These are phyloP conservation scores for Puccinia horiana DNA, from an alignment of 1,284 basidiomycete genomes.

Conservation along the genomic window DNA sequence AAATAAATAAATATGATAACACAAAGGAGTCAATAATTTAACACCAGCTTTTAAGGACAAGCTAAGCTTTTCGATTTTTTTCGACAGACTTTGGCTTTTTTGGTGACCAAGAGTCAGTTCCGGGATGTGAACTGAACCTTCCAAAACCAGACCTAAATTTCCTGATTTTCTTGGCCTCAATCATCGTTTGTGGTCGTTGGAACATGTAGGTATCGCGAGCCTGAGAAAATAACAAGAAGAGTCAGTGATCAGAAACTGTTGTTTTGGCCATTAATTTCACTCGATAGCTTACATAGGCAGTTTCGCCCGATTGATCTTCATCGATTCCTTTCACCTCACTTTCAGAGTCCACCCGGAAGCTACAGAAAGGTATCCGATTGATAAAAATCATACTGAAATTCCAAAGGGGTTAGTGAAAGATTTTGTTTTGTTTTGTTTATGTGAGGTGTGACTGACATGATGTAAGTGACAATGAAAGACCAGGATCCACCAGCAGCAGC, in stretches of 20 bases:
- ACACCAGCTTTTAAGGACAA: no score
- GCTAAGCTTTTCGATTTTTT: not conserved
- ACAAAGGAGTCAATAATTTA: no score
- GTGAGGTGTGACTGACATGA: conserved; percentile 59
- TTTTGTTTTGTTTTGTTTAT: conserved; percentile 60
- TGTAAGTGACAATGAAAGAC: conserved; percentile 64
- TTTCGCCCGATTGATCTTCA: conserved; percentile 67
- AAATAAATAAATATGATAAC: no score
- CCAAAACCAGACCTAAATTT: conserved; percentile 21
- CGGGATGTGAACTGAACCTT: conserved; percentile 1
- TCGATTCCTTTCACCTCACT: conserved; percentile 86
- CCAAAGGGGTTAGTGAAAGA: not conserved
- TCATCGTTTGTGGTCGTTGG: conserved; percentile 21
- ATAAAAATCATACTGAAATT: conserved; percentile 64
- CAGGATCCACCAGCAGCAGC: conserved; percentile 69
- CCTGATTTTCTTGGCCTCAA: not conserved
- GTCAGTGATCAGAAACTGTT: not conserved
- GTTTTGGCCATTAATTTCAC: not conserved
- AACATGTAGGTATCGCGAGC: not conserved
- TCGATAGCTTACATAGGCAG: conserved; percentile 52
- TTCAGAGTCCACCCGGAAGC: conserved; percentile 72
- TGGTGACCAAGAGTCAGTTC: not conserved
- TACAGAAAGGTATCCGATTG: conserved; percentile 71
- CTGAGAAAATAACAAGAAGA: not conserved
- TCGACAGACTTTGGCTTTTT: conserved; percentile 16